A percentile compares a stretch with the other conserved stretches of the same genome.
Evolutionary conservation across 139 green algal genomes (phyloP).

Genomic region (Pleodorina starrii): DNA sequence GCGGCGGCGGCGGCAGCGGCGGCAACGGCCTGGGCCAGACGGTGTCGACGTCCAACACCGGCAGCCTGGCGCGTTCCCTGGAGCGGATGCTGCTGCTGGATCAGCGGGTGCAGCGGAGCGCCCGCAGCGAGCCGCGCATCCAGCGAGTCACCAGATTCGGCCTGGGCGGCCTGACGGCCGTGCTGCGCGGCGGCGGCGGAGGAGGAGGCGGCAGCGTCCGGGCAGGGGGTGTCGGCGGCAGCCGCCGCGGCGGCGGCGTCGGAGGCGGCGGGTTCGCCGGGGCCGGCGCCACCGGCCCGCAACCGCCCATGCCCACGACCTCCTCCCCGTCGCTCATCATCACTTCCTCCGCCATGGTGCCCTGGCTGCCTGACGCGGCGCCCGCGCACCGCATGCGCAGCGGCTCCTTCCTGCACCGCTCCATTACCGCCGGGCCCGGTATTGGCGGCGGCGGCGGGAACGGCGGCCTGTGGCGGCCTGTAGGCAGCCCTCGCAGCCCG

Average conservation of each 20-base stretch:
- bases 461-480: not conserved
- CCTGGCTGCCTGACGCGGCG: not conserved
- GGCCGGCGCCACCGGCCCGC: not conserved
- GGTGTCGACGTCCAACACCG: not conserved
- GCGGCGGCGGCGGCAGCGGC: not conserved
- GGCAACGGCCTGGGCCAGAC: not conserved
- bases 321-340: not conserved
- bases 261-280: not conserved
- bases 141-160: constrained; percentile 22
- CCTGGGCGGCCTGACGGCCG: not conserved
- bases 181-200: not conserved
- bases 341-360: not conserved
- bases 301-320: not conserved
- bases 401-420: not conserved
- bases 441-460: not conserved
- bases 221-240: not conserved
- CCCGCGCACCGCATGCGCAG: not conserved
- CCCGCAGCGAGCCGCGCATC: constrained; percentile 43
- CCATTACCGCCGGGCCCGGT: not conserved
- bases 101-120: constrained; percentile 39
- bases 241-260: not conserved
- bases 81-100: constrained; percentile 31
- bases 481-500: not conserved
- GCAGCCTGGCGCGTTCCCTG: not conserved
- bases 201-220: not conserved